Evolutionary conservation across 345 rosid species (phyloP), one percentile per base, ranked within the genome.

Genomic region (Bruguiera parviflora): DNA sequence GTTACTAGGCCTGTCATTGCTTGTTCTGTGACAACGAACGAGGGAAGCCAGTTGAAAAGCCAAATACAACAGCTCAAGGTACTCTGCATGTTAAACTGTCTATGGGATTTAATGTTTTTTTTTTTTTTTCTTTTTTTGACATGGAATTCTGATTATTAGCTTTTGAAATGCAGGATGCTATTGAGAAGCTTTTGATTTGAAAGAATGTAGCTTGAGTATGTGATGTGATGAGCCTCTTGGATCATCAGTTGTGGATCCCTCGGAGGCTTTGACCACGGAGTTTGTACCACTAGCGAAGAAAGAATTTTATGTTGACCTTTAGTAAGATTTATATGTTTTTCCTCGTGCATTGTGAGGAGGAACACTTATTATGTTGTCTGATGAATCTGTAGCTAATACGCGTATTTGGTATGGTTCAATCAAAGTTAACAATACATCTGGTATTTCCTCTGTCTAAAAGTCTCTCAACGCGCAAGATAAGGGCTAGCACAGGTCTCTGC

Each of bases 1-100:
- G 99, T 90, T 58, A 90, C 98, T 65, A 90, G 98, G 76, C 85
- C 97, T 19, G 99, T 92, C 62, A 96, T 96, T 60, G 88, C 99
- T 35, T 83, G 90, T 70, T 96, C 99, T 0, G 97, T 92, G 53
- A 89, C 89, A 20, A 66, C 96, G n/a, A 90, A 90, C 11, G 99
- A 92, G 57, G 98, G 83, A 10, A 88, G 98, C 77, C 97, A 87
- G 65, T 75, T 96, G 89, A 92, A 89, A 71, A 39, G 91, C 35
- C 98, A 92, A 71, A 96, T 96, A 71, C 90, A 87, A 67, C 86
- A 86, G 15, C 96, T 95, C 70, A 95, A 90, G 91, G 98, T 93
- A 78, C 16, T 24, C 58, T n/a, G 0, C 31, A 20, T 67, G 18
- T 22, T 43, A 13, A 2, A n/a, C 15, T 11, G 20, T 2, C 21